phyloP scores from a whole-genome alignment of 208 protist genomes.

The Wallacemonas rigidus region DNA sequence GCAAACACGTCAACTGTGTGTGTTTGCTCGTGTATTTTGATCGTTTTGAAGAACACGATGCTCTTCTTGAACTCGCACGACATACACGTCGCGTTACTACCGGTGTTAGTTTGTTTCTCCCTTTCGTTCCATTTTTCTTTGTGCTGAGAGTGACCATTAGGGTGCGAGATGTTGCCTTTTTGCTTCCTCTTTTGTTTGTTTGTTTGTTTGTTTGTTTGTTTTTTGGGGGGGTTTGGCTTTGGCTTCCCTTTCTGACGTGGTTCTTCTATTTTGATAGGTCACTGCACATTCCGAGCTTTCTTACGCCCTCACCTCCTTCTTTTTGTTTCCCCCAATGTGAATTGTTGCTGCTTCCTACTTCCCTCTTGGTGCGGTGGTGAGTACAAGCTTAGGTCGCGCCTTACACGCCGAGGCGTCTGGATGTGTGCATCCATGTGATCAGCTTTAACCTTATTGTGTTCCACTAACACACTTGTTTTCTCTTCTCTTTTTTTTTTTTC shows the following conservation, averaged over 20 bases:
- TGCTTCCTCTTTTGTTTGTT: conserved; percentile 1
- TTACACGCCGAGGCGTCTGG: not conserved
- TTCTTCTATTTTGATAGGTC: too few relatives aligned
- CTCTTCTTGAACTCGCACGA: too few relatives aligned
- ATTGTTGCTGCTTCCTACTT: not conserved
- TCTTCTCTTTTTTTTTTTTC: not conserved
- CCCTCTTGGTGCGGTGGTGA: not conserved
- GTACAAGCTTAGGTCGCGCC: not conserved
- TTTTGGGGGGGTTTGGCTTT: not conserved
- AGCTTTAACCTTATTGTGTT: not conserved
- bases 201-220: not conserved
- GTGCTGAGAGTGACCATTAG: not conserved
- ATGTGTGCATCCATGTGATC: not conserved
- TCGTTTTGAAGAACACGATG: too few relatives aligned
- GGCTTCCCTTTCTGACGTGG: too few relatives aligned
- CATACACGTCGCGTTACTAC: too few relatives aligned
- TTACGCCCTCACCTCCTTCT: not conserved
- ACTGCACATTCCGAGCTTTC: not conserved
- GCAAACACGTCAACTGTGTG: not conserved
- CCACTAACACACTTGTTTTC: not conserved
- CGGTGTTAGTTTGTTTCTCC: not conserved
- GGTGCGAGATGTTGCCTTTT: not conserved
- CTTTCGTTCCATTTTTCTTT: not conserved
- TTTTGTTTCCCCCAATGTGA: not conserved
- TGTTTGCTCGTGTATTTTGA: not conserved